Conservation (phyloP, 495 filamentous ascomycete species). For the Talaromyces nanjingensis region DNA sequence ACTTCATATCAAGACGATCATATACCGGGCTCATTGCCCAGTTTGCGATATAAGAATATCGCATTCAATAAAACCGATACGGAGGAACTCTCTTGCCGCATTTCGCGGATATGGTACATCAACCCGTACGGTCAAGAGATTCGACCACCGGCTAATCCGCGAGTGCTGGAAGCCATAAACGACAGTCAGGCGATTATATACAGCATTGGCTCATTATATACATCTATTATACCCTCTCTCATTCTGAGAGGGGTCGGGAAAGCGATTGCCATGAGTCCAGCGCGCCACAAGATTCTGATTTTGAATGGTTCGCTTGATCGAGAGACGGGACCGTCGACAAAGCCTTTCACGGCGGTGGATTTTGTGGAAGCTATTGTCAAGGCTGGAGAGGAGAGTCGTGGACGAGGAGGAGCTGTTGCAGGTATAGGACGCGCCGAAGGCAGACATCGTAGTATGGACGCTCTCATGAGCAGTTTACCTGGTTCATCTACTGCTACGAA, state of each 20-base stretch:
- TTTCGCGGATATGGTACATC: slow-evolving; percentile 89
- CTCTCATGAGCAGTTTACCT: not conserved
- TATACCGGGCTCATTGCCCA: slow-evolving; percentile 76
- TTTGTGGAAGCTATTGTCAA: slow-evolving; percentile 73
- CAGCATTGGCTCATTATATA: slow-evolving; percentile 86
- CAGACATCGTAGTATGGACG: slow-evolving; percentile 3
- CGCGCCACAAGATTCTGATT: slow-evolving; percentile 73
- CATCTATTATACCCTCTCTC: slow-evolving; percentile 63
- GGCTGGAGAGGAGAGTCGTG: slow-evolving; percentile 47
- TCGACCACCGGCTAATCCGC: slow-evolving; percentile 68
- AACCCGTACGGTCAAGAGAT: slow-evolving; percentile 95
- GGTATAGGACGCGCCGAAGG: not conserved
- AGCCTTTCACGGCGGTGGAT: slow-evolving; percentile 61
- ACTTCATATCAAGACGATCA: slow-evolving; percentile 68
- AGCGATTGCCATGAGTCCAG: slow-evolving; percentile 30
- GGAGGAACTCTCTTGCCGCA: slow-evolving; percentile 66
- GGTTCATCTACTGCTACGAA: not conserved
- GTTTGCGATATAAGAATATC: slow-evolving; percentile 71
- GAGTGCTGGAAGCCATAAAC: slow-evolving; percentile 60
- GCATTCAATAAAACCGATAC: slow-evolving; percentile 67
- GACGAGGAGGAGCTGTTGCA: slow-evolving; percentile 11
- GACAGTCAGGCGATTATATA: slow-evolving; percentile 67
- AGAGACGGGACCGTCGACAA: slow-evolving; percentile 63
- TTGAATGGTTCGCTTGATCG: slow-evolving; percentile 77
- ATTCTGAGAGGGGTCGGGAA: slow-evolving; percentile 39